phyloP scores from a whole-genome alignment of 352 stramenopile genomes.

The Aphanomyces astaci region DNA sequence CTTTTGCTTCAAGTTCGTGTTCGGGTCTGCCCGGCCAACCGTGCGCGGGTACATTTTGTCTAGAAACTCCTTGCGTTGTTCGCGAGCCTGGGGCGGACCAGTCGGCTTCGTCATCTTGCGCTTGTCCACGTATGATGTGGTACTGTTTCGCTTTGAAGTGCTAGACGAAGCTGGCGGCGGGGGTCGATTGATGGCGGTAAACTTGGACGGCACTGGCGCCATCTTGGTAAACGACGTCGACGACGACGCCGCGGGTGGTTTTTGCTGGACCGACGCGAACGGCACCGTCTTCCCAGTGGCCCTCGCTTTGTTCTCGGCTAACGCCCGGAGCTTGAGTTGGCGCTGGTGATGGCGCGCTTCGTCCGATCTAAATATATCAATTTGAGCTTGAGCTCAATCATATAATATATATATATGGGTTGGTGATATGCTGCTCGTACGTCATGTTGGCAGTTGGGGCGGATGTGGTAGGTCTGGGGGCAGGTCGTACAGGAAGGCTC shows the following conservation, averaged over 20 bases:
- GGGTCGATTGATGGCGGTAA: background rate
- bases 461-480: too few relatives aligned
- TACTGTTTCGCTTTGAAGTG: constrained; percentile 4
- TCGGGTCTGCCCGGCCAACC: constrained; percentile 33
- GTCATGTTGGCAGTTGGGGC: background rate
- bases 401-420: background rate
- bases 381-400: too few relatives aligned
- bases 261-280: constrained; percentile 1
- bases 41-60: constrained; percentile 77
- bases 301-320: constrained; percentile 27
- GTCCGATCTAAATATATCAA: constrained; percentile 41
- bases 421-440: background rate
- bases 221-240: constrained; percentile 9
- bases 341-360: constrained; percentile 53
- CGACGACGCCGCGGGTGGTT: background rate
- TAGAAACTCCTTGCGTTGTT: constrained; percentile 51
- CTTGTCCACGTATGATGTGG: background rate
- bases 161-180: constrained; percentile 11
- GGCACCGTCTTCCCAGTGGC: constrained; percentile 23
- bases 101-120: constrained; percentile 4
- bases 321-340: constrained; percentile 28
- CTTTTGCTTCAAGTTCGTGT: constrained; percentile 18
- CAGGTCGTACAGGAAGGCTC: constrained; percentile 21
- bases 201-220: background rate
- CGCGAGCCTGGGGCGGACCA: background rate